These are phyloP conservation scores for Monosporozyma unispora DNA, from an alignment of 805 yeast species.

Conservation along the genomic window DNA sequence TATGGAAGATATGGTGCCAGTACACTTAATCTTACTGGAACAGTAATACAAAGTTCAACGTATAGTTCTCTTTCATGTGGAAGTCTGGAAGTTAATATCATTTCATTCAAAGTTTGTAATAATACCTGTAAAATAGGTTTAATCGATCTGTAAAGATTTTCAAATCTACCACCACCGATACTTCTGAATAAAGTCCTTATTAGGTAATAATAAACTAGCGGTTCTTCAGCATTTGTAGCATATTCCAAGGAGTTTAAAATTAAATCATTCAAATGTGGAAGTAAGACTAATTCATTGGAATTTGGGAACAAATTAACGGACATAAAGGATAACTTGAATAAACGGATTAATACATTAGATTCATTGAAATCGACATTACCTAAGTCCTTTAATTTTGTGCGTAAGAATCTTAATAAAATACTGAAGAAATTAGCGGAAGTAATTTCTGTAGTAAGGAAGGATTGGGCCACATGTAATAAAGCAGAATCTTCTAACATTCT, in stretches of 20 bases:
- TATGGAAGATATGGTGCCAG: conserved; percentile 86
- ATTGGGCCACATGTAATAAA: conserved; percentile 82
- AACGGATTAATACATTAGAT: conserved; percentile 70
- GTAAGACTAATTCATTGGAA: conserved; percentile 75
- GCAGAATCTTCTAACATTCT: conserved; percentile 79
- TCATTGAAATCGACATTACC: conserved; percentile 74
- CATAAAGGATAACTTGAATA: conserved; percentile 91
- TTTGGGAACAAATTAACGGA: conserved; percentile 87
- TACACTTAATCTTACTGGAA: conserved; percentile 89
- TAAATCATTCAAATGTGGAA: conserved; percentile 80
- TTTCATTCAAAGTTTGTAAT: conserved; percentile 73
- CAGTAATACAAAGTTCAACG: conserved; percentile 90
- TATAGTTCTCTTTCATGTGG: conserved; percentile 90
- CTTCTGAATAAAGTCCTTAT: conserved; percentile 85
- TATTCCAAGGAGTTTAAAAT: conserved; percentile 70
- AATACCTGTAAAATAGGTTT: conserved; percentile 83
- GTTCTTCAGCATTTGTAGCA: conserved; percentile 83
- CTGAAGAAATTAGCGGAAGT: conserved; percentile 90
- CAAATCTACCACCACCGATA: conserved; percentile 96
- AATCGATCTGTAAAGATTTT: conserved; percentile 83
- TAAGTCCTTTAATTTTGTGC: conserved; percentile 60
- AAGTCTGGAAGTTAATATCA: conserved; percentile 72
- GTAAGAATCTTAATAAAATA: conserved; percentile 65
- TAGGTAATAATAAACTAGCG: conserved; percentile 79
- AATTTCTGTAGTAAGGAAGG: conserved; percentile 87